Percentiles rank a stretch among this genome's conserved stretches.
phyloP scores from a whole-genome alignment of 116 monocot species.

The Trichopus zeylanicus region DNA sequence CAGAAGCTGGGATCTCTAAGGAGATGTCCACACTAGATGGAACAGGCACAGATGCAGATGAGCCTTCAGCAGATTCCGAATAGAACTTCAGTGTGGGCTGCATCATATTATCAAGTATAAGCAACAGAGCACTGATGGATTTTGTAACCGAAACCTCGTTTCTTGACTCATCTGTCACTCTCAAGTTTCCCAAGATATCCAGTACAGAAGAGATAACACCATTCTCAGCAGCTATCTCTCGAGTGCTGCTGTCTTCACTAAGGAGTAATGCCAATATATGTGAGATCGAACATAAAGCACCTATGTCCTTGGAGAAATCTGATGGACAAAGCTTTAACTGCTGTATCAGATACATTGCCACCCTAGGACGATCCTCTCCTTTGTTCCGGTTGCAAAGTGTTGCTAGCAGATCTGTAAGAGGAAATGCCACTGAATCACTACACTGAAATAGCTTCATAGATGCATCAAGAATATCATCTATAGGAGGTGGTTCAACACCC shows the following conservation, averaged over 20 bases:
- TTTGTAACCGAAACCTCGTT: constrained; percentile 33
- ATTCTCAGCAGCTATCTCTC: constrained; percentile 60
- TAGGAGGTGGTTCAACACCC: constrained; percentile 28
- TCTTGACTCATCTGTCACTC: constrained; percentile 16
- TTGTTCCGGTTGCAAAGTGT: constrained; percentile 64
- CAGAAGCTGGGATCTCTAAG: constrained; percentile 12
- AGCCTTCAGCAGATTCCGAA: constrained; percentile 21
- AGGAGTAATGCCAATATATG: constrained; percentile 55
- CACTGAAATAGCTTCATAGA: constrained; percentile 41
- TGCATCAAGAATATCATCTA: constrained; percentile 63
- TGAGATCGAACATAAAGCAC: constrained; percentile 35
- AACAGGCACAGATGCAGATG: constrained; percentile 22
- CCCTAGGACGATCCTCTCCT: constrained; percentile 41
- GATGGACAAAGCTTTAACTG: constrained; percentile 42
- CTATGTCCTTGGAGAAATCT: constrained; percentile 29
- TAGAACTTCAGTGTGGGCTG: constrained; percentile 29
- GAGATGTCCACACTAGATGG: constrained; percentile 17
- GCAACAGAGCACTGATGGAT: constrained; percentile 53
- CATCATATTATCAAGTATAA: constrained; percentile 55
- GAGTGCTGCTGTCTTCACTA: constrained; percentile 40
- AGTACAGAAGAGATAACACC: constrained; percentile 36
- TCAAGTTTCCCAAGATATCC: constrained; percentile 38
- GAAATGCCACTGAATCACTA: constrained; percentile 39
- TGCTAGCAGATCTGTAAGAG: constrained; percentile 55
- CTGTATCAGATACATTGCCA: constrained; percentile 43